Conservation (phyloP, 2,329 filamentous ascomycete species). For the Fusarium coicis region DNA sequence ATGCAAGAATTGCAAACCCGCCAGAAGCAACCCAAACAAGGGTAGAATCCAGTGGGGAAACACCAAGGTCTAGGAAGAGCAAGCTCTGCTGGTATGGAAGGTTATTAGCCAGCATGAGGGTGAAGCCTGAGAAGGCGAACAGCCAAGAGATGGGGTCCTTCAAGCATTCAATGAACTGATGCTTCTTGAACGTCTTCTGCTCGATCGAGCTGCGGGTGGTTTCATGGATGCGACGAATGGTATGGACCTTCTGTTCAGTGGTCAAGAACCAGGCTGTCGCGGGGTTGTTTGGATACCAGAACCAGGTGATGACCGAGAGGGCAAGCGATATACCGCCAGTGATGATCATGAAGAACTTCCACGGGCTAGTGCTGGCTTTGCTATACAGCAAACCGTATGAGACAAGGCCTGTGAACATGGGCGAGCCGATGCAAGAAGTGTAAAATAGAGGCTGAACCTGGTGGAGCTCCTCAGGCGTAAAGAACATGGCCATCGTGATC, state of each 20-base stretch:
- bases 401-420: background rate
- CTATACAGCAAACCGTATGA: background rate
- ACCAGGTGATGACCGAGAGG: background rate
- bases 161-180: background rate
- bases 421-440: background rate
- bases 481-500: conserved; percentile 3
- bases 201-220: background rate
- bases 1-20: background rate
- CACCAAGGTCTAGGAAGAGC: background rate
- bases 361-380: background rate
- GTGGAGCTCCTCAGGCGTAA: background rate
- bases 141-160: background rate
- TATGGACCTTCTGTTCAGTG: background rate
- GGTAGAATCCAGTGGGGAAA: background rate
- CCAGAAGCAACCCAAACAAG: background rate
- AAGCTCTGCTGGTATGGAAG: background rate
- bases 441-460: conserved; percentile 1
- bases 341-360: conserved; percentile 8
- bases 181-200: conserved; percentile 2
- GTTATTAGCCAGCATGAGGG: background rate
- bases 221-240: background rate
- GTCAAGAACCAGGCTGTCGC: conserved; percentile 1
- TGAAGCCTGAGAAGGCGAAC: background rate
- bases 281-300: conserved; percentile 3
- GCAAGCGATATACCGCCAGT: background rate